A percentile compares a stretch with the other conserved stretches of the same genome.
Evolutionary conservation across 1,139 yeast genomes (phyloP).

Genomic region (Groenewaldozyma sp.): DNA sequence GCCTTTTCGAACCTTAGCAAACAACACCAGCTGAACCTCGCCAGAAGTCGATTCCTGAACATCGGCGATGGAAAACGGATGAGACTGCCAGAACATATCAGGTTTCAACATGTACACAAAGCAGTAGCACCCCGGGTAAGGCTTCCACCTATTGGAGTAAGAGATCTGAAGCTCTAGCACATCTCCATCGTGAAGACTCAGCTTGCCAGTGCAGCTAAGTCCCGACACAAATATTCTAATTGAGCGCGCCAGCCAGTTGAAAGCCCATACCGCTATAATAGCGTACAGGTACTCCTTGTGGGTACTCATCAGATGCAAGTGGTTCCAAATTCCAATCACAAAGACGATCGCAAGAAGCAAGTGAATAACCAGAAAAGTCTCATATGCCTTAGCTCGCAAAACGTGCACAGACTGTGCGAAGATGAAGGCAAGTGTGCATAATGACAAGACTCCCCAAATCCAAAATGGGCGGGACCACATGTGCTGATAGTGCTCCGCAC

Average conservation of each 20-base stretch:
- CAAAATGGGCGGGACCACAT: conserved; percentile 25
- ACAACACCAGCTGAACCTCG: conserved; percentile 22
- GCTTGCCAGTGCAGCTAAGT: conserved; percentile 33
- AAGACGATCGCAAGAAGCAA: conserved; percentile 48
- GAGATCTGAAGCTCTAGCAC: conserved; percentile 23
- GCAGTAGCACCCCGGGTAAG: conserved; percentile 50
- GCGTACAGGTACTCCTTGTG: conserved; percentile 30
- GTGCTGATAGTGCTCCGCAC: conserved; percentile 5
- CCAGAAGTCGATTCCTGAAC: conserved; percentile 11
- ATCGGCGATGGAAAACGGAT: conserved; percentile 52
- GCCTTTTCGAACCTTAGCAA: conserved; percentile 22
- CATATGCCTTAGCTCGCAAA: conserved; percentile 53
- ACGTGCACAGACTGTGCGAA: conserved; percentile 39
- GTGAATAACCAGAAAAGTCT: conserved; percentile 52
- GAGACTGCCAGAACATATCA: conserved; percentile 46
- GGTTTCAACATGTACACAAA: conserved; percentile 43
- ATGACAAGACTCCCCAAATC: conserved; percentile 48
- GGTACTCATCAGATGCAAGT: conserved; percentile 25
- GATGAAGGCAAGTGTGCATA: conserved; percentile 34
- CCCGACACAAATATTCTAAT: conserved; percentile 35
- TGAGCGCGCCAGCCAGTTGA: conserved; percentile 32
- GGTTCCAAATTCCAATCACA: conserved; percentile 52
- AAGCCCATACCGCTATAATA: conserved; percentile 33
- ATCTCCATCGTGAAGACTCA: conserved; percentile 19
- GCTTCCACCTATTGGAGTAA: conserved; percentile 31